These are phyloP conservation scores for Inonotus obliquus DNA, from an alignment of 1,284 basidiomycete genomes.

Conservation along the genomic window DNA sequence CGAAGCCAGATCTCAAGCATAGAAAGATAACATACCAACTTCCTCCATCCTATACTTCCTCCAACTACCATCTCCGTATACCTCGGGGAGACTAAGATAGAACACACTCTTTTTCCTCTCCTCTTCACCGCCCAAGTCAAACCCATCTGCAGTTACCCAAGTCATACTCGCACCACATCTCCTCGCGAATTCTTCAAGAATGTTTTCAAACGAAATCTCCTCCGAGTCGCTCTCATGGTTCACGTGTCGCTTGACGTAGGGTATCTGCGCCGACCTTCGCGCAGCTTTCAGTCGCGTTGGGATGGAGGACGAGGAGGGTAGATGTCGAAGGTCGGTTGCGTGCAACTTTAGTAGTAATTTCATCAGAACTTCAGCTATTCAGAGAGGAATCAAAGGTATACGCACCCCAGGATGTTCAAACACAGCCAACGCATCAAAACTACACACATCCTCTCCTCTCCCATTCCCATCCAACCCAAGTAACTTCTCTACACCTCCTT, in stretches of 20 bases:
- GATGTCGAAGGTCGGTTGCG: conserved; percentile 60
- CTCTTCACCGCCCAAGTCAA: conserved; percentile 27
- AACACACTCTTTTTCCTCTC: conserved; percentile 49
- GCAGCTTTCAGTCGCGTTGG: conserved; percentile 41
- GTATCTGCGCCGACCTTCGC: conserved; percentile 53
- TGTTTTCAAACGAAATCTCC: conserved; percentile 23
- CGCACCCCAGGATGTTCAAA: conserved; percentile 66
- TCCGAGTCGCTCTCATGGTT: conserved; percentile 15
- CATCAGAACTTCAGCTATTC: conserved; percentile 2
- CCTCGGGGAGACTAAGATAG: conserved; percentile 46
- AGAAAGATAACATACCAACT: conserved; percentile 42
- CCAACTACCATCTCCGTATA: conserved; percentile 37
- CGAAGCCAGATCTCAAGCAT: too few species aligned
- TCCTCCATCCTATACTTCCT: conserved; percentile 44
- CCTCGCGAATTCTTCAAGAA: conserved; percentile 40
- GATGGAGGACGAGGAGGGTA: conserved; percentile 48
- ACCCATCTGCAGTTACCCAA: conserved; percentile 15
- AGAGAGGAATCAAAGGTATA: conserved; percentile 13
- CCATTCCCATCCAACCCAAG: conserved; percentile 35
- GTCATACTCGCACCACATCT: conserved; percentile 43
- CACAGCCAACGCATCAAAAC: conserved; percentile 58
- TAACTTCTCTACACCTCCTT: conserved; percentile 11
- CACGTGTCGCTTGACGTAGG: conserved; percentile 44
- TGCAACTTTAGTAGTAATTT: conserved; percentile 43
- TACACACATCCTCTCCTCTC: conserved; percentile 47